phyloP scores from a whole-genome alignment of 208 protist genomes.

The Trypanosoma vivax region DNA sequence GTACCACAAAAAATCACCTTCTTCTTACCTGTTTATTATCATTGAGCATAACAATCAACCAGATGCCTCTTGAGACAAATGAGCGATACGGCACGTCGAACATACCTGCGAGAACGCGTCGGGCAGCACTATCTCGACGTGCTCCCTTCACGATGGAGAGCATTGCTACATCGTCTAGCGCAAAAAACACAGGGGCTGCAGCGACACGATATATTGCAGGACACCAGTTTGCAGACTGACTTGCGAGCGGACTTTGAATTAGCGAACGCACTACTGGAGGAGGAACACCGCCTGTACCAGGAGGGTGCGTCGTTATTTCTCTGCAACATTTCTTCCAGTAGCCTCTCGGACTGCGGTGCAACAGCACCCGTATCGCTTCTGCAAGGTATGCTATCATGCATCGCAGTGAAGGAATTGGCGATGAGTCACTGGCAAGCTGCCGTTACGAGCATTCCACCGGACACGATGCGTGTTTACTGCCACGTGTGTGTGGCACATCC shows the following conservation, averaged over 20 bases:
- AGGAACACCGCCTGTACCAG: constrained; percentile 43
- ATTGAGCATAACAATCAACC: no score
- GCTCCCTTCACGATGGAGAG: constrained; percentile 15
- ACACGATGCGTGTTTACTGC: constrained; percentile 60
- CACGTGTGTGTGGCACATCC: constrained; percentile 37
- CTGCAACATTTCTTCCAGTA: not conserved
- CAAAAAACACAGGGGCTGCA: constrained; percentile 30
- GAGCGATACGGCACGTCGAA: no score
- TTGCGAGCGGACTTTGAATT: constrained; percentile 33
- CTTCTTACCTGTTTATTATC: no score
- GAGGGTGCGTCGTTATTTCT: constrained; percentile 16
- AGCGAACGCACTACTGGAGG: constrained; percentile 23
- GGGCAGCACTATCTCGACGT: constrained; percentile 9
- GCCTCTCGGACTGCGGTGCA: no score
- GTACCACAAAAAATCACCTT: no score
- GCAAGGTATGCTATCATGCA: constrained; percentile 28
- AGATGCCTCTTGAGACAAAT: no score
- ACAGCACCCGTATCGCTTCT: no score
- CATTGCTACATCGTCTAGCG: constrained; percentile 33
- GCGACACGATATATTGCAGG: not conserved
- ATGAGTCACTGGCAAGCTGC: constrained; percentile 37
- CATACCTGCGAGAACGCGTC: constrained; percentile 8
- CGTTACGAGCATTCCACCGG: constrained; percentile 18
- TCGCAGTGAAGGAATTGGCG: constrained; percentile 37
- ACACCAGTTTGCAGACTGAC: not conserved